Evolutionary conservation across 352 stramenopile species (phyloP).

Genomic region (Globisporangium orthogonon): DNA sequence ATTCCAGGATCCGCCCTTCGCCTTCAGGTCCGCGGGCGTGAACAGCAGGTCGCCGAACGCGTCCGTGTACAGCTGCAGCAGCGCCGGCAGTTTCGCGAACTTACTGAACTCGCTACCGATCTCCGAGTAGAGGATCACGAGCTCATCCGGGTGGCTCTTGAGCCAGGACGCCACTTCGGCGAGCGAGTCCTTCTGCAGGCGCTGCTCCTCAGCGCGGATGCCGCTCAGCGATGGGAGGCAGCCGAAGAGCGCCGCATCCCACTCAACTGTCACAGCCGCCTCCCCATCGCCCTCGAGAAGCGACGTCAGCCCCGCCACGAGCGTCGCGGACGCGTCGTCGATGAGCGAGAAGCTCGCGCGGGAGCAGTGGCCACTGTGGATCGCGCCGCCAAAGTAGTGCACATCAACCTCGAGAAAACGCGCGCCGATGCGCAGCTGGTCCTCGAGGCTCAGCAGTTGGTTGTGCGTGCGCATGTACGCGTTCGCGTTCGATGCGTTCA

Average conservation of each 20-base stretch:
- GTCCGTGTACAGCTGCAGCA: slow-evolving; percentile 38
- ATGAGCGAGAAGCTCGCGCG: slow-evolving; percentile 50
- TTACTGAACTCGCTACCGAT: slow-evolving; percentile 33
- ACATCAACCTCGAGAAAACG: slow-evolving; percentile 78
- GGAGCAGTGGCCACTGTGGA: slow-evolving; percentile 78
- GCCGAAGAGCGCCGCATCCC: slow-evolving; percentile 54
- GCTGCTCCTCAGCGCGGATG: slow-evolving; percentile 62
- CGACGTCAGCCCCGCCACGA: slow-evolving; percentile 24
- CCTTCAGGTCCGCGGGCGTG: slow-evolving; percentile 34
- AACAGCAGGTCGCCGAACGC: slow-evolving; percentile 47
- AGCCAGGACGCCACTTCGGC: slow-evolving; percentile 60
- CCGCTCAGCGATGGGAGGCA: slow-evolving; percentile 76
- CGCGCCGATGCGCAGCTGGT: slow-evolving; percentile 72
- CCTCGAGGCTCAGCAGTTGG: slow-evolving; percentile 60
- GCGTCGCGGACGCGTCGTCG: slow-evolving; percentile 33
- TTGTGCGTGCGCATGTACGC: slow-evolving; percentile 68
- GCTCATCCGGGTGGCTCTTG: slow-evolving; percentile 32
- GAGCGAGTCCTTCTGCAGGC: slow-evolving; percentile 40
- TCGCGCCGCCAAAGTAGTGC: slow-evolving; percentile 62
- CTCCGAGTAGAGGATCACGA: slow-evolving; percentile 57
- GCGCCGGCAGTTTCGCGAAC: slow-evolving; percentile 35
- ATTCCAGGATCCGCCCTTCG: slow-evolving; percentile 31
- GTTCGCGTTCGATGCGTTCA: slow-evolving; percentile 42
- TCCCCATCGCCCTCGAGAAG: slow-evolving; percentile 23
- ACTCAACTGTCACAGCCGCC: slow-evolving; percentile 31